phyloP scores from a whole-genome alignment of 306 rosid species.

The Cyclanthera cordifolia region DNA sequence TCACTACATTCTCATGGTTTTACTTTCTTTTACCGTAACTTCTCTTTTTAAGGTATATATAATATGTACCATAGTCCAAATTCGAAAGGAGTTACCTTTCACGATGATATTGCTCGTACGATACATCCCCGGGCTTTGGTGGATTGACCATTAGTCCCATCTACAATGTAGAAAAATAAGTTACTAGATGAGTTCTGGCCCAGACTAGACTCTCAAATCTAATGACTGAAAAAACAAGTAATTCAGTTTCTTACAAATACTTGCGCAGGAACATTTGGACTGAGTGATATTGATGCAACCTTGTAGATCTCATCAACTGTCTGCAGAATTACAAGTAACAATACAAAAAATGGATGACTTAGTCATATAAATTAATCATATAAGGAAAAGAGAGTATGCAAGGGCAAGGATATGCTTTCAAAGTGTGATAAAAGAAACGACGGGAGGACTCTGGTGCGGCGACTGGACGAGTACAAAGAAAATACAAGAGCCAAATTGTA shows the following conservation, averaged over 20 bases:
- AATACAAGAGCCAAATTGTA: slow-evolving; percentile 8
- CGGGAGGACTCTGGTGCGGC: background rate
- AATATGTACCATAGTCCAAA: background rate
- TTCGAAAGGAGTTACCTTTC: slow-evolving; percentile 43
- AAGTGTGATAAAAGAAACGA: background rate
- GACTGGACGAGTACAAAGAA: background rate
- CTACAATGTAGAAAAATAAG: slow-evolving; percentile 24
- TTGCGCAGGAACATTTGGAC: slow-evolving; percentile 99
- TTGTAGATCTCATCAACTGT: slow-evolving; percentile 96
- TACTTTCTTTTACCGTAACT: background rate
- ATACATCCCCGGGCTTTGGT: slow-evolving; percentile 85
- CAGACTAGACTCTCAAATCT: background rate
- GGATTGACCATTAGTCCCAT: slow-evolving; percentile 96
- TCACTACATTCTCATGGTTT: slow-evolving; percentile 39
- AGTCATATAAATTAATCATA: too few relatives aligned
- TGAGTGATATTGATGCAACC: slow-evolving; percentile 77
- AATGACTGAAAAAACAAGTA: background rate
- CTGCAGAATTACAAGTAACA: slow-evolving; percentile 31
- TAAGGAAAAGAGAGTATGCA: background rate
- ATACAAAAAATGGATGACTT: background rate
- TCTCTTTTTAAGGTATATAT: too few relatives aligned
- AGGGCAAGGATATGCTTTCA: background rate
- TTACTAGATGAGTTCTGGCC: background rate
- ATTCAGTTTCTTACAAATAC: slow-evolving; percentile 46
- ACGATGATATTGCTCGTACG: slow-evolving; percentile 61